Evolutionary conservation across 1,139 yeast genomes (phyloP).

Genomic region (Hyphopichia fennica): DNA sequence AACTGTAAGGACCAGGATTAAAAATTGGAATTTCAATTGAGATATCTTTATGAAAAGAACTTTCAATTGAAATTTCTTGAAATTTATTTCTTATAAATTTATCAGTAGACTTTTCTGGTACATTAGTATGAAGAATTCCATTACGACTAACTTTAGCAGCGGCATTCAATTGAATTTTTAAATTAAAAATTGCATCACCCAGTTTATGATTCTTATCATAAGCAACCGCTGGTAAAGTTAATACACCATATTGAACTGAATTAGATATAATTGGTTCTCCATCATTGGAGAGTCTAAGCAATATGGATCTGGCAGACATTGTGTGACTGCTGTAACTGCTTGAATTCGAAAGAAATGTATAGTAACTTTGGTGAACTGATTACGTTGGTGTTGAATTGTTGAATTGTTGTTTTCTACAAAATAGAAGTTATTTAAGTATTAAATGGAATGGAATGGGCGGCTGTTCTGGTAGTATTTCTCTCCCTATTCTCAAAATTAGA

Average conservation of each 20-base stretch:
- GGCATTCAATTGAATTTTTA: conserved; percentile 69
- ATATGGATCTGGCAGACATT: conserved; percentile 23
- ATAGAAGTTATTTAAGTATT: too few relatives aligned
- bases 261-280: conserved; percentile 59
- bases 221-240: conserved; percentile 62
- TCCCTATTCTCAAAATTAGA: background rate
- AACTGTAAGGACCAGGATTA: conserved; percentile 80
- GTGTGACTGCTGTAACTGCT: background rate
- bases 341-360: too few relatives aligned
- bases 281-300: conserved; percentile 51
- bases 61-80: conserved; percentile 44
- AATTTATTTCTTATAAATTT: conserved; percentile 59
- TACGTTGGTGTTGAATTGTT: too few relatives aligned
- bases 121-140: conserved; percentile 73
- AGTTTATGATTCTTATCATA: conserved; percentile 34
- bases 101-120: conserved; percentile 48
- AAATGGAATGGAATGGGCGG: too few relatives aligned
- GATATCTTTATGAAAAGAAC: conserved; percentile 61
- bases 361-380: too few relatives aligned
- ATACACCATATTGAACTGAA: conserved; percentile 53
- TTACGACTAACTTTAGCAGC: conserved; percentile 70
- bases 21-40: conserved; percentile 60
- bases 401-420: too few relatives aligned
- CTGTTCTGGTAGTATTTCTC: background rate
- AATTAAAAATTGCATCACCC: conserved; percentile 50